These are phyloP conservation scores for Penicillium freii DNA, from an alignment of 2,329 filamentous ascomycete genomes.

Conservation along the genomic window DNA sequence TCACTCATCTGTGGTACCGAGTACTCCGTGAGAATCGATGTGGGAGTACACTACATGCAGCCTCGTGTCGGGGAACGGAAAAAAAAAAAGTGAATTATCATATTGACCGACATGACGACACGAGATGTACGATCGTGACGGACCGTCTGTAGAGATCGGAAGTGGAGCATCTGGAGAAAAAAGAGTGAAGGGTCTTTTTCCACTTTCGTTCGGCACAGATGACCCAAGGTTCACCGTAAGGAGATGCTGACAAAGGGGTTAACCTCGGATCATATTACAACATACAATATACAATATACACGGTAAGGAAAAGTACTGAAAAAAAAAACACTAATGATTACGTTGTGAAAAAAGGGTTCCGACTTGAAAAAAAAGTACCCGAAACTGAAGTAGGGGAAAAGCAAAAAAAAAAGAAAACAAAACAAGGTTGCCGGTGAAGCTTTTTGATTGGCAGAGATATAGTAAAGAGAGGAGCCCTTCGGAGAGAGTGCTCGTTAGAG, in stretches of 20 bases:
- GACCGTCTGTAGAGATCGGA: constrained; percentile 4
- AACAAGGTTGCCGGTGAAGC: not conserved
- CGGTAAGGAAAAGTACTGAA: not conserved
- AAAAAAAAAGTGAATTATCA: constrained; percentile 1
- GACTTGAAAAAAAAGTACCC: not conserved
- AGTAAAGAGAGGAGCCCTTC: constrained; percentile 2
- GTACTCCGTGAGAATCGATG: not conserved
- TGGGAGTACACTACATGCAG: not conserved
- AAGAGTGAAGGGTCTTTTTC: not conserved
- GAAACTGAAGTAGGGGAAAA: not conserved
- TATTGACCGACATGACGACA: constrained; percentile 11
- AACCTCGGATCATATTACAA: not conserved
- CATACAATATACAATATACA: not conserved
- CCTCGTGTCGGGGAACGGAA: constrained; percentile 1
- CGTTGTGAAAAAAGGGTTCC: not conserved
- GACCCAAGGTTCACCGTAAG: constrained; percentile 9
- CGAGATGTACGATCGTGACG: constrained; percentile 1
- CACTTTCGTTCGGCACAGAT: not conserved
- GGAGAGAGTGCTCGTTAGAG: constrained; percentile 7
- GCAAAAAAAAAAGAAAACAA: not conserved
- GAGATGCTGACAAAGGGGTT: not conserved
- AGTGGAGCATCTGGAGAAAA: constrained; percentile 11
- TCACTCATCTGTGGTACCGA: not conserved
- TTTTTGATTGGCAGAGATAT: constrained; percentile 6
- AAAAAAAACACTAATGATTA: not conserved